These are phyloP conservation scores for Citrullus colocynthis DNA, from an alignment of 306 rosid genomes.

Conservation along the genomic window DNA sequence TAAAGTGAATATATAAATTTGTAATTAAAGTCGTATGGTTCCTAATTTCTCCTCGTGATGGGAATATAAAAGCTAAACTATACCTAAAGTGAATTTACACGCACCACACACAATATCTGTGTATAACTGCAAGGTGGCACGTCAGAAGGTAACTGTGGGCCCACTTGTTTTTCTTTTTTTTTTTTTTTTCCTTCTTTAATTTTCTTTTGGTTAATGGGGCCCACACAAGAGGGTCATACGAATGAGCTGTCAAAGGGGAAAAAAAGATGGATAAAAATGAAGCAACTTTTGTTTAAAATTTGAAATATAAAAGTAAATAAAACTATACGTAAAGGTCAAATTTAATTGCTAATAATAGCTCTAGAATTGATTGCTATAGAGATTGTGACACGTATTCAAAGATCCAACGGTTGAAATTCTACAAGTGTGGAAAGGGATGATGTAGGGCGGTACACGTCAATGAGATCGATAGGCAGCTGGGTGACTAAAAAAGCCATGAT, in stretches of 20 bases:
- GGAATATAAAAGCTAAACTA: not conserved
- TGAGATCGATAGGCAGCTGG: not conserved
- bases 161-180: not conserved
- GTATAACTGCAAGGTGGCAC: not conserved
- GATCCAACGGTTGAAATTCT: not conserved
- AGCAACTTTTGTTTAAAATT: not conserved
- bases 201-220: not conserved
- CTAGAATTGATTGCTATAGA: not conserved
- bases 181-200: not conserved
- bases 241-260: not conserved
- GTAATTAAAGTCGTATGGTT: not conserved
- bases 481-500: not conserved
- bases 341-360: conserved; percentile 5
- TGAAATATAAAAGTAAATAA: not conserved
- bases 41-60: not conserved
- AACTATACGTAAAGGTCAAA: not conserved
- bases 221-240: not conserved
- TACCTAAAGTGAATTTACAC: not conserved
- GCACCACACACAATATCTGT: not conserved
- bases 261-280: not conserved
- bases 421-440: not conserved
- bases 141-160: not conserved
- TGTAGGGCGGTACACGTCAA: not conserved
- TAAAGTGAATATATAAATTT: too few species aligned
- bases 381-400: not conserved